Conservation (phyloP, 345 rosid species). For the Rhizophora mangle region DNA sequence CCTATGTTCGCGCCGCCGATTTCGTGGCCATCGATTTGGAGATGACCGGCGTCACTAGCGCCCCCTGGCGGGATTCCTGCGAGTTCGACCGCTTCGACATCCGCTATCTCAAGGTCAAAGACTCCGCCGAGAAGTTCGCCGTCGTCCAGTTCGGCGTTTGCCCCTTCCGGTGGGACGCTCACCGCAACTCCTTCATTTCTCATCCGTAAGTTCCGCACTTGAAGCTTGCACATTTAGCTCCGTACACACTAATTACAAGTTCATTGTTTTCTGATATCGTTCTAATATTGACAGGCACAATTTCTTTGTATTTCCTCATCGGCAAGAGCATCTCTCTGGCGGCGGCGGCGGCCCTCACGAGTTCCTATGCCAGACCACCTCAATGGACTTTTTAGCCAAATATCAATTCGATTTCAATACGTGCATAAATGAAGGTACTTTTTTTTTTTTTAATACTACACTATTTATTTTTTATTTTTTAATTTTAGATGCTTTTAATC, state of each 20-base stretch:
- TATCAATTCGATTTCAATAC: slow-evolving; percentile 87
- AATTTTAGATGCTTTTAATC: slow-evolving; percentile 4
- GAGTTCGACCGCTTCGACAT: slow-evolving; percentile 79
- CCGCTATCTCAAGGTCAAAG: slow-evolving; percentile 79
- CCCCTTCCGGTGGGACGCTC: slow-evolving; percentile 87
- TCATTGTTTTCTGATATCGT: neutral
- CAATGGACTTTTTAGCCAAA: slow-evolving; percentile 81
- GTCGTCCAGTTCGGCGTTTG: slow-evolving; percentile 94
- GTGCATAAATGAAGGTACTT: slow-evolving; percentile 70
- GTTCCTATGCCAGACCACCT: slow-evolving; percentile 85
- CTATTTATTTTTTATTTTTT: neutral
- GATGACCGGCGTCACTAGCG: slow-evolving; percentile 85
- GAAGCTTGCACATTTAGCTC: neutral
- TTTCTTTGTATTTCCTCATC: slow-evolving; percentile 73
- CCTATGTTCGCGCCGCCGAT: slow-evolving; percentile 66
- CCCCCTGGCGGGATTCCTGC: slow-evolving; percentile 87
- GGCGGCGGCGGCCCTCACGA: slow-evolving; percentile 57
- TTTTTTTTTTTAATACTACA: neutral
- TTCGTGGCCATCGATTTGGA: slow-evolving; percentile 93
- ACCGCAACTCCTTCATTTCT: slow-evolving; percentile 57
- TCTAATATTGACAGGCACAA: slow-evolving; percentile 51
- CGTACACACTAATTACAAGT: neutral
- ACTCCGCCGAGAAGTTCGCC: slow-evolving; percentile 94
- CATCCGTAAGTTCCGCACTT: slow-evolving; percentile 54
- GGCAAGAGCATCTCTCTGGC: slow-evolving; percentile 48